Conservation (phyloP, 768 basidiomycete genomes). For the Lactarius sanguifluus region DNA sequence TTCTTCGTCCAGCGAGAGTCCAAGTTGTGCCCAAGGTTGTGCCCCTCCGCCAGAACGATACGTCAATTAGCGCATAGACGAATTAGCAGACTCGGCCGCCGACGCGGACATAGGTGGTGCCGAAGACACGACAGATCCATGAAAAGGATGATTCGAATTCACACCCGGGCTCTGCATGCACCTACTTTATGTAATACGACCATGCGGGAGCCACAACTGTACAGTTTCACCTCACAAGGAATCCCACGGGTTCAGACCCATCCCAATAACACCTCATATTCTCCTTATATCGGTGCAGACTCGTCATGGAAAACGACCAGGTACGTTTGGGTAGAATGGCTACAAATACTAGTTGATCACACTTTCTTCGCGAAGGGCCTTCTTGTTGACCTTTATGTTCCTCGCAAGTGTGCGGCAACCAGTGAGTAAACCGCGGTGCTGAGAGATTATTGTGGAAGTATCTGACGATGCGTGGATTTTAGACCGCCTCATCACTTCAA, state of each 20-base stretch:
- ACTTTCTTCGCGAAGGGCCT: slow-evolving; percentile 62
- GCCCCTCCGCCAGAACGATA: not conserved
- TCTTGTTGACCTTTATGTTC: slow-evolving; percentile 99
- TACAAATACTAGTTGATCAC: slow-evolving; percentile 2
- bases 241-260: slow-evolving; percentile 11
- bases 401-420: slow-evolving; percentile 98
- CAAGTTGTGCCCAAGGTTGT: too few relatives aligned
- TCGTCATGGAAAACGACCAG: slow-evolving; percentile 88
- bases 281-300: slow-evolving; percentile 9
- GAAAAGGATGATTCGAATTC: too few relatives aligned
- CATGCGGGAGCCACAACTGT: slow-evolving; percentile 24
- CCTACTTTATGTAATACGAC: not conserved
- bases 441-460: not conserved
- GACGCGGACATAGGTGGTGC: not conserved
- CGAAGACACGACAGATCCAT: not conserved
- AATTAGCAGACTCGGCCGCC: not conserved
- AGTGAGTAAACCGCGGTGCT: slow-evolving; percentile 56
- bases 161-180: too few relatives aligned
- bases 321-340: slow-evolving; percentile 43
- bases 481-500: slow-evolving; percentile 98
- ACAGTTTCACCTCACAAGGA: slow-evolving; percentile 21
- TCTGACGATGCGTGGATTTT: slow-evolving; percentile 20
- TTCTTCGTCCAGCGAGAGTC: too few relatives aligned
- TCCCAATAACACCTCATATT: not conserved
- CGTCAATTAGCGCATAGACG: not conserved